Base-by-base conservation (phyloP, 1,284 basidiomycete genomes). In the Cryptococcus wingfieldii region DNA sequence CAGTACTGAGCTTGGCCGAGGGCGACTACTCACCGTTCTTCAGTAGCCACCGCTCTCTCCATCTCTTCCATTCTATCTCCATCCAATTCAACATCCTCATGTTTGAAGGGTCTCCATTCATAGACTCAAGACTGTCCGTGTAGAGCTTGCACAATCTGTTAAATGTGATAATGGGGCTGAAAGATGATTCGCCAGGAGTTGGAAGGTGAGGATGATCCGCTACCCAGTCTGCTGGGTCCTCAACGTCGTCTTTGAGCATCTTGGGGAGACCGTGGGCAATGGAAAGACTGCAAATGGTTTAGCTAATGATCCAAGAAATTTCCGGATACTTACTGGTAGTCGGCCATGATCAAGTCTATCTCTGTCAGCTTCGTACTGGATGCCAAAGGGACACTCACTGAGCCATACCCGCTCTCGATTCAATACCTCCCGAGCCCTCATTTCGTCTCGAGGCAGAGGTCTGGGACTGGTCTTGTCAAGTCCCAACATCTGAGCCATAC, bases 401-500 rank as follows among this genome's bases (percentile, higher is more conserved):
- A 68, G 50, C 68, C 68, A 69, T 38, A 59, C 60, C 43, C 68
- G 54, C 42, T 69, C 66, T 41, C 53, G 53, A 51, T 66, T 66
- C 46, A 69, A 54, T 16, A 65, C 52, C 53, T 69, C 66, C 25
- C 68, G 54, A 19, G 68, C 68, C 44, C 60, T 57, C 38, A 58
- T 41, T 48, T 68, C 67, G 31, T 69, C 62, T 14, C 59, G 47
- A 1, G 72, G 67, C 43, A 75, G 54, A 5, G 72, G 72, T 19
- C 69, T 48, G 8, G 57, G 50, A 10, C 63, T 62, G 13, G 58
- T 63, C 19, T 61, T 61, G 51, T 74, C 62, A 4, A 78, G 64
- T 1, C 70, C 67, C 25, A 78, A 60, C 57, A 77, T 71, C 54
- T 74, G 72, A 1, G 72, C 77, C 53, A 76, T 72, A 13, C 76